A percentile compares a stretch with the other conserved stretches of the same genome.
Conservation (phyloP, 192 early-diverging fungal genomes). For the Entophlyctis helioformis region DNA sequence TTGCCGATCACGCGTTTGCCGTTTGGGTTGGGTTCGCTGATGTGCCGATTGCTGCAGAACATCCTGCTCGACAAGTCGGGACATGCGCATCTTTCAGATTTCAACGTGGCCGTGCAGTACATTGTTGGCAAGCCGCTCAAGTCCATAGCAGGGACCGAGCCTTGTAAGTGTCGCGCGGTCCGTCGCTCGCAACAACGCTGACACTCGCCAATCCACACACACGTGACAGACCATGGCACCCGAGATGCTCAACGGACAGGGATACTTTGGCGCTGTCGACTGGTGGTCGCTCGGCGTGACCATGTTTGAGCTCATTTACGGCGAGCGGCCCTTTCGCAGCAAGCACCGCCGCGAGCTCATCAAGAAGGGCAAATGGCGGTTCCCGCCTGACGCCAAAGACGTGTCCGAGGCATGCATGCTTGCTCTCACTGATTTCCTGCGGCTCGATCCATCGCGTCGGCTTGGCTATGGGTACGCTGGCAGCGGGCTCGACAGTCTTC, state of each 20-base stretch:
- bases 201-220: no score
- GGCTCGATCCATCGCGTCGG: no score
- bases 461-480: no score
- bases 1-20: neutral
- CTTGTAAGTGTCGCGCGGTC: neutral
- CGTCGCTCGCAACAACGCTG: no score
- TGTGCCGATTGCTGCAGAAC: neutral
- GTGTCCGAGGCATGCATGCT: no score
- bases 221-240: conserved; percentile 29
- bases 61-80: conserved; percentile 30
- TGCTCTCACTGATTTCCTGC: no score
- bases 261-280: no score
- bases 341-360: conserved; percentile 18
- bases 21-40: conserved; percentile 24
- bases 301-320: conserved; percentile 79
- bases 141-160: conserved; percentile 28
- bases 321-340: conserved; percentile 28
- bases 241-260: conserved; percentile 29
- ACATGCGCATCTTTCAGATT: conserved; percentile 39
- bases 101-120: conserved; percentile 40
- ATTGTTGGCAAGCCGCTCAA: conserved; percentile 21
- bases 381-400: no score
- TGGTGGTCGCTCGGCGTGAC: conserved; percentile 90
- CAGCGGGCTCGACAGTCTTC: no score
- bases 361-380: conserved; percentile 15